A percentile compares a stretch with the other conserved stretches of the same genome.
phyloP scores from a whole-genome alignment of 129 eudicot species.

The Kitagawia praeruptora region DNA sequence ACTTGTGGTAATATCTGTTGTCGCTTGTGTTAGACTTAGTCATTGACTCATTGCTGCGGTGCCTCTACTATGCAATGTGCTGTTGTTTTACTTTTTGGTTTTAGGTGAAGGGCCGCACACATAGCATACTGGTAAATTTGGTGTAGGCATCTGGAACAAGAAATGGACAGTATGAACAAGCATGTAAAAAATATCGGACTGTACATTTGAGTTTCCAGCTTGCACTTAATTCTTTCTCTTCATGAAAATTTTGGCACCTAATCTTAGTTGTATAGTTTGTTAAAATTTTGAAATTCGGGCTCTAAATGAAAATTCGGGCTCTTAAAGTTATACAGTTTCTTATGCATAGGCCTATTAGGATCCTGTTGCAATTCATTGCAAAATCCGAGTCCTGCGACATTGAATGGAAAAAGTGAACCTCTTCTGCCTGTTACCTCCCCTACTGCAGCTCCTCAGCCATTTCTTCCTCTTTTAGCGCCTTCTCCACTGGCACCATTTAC shows the following conservation, averaged over 20 bases:
- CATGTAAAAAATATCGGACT: neutral
- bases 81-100: neutral
- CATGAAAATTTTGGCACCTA: neutral
- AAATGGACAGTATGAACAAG: neutral
- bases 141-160: neutral
- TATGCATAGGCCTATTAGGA: slow-evolving; percentile 34
- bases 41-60: neutral
- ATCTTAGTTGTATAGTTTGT: neutral
- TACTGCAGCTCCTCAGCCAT: slow-evolving; percentile 74
- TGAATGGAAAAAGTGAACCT: slow-evolving; percentile 29
- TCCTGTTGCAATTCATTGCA: slow-evolving; percentile 26
- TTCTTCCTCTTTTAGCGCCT: slow-evolving; percentile 89
- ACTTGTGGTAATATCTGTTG: neutral
- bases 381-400: slow-evolving; percentile 21
- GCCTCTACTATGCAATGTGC: neutral
- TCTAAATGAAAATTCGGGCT: neutral
- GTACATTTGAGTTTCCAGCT: neutral
- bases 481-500: slow-evolving; percentile 89
- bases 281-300: neutral
- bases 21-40: neutral
- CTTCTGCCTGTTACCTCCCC: slow-evolving; percentile 72
- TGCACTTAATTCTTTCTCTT: neutral
- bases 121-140: neutral
- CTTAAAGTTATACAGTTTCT: neutral
- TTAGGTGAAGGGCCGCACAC: neutral